Evolutionary conservation across 805 yeast genomes (phyloP).

Genomic region (Spathaspora girioi): DNA sequence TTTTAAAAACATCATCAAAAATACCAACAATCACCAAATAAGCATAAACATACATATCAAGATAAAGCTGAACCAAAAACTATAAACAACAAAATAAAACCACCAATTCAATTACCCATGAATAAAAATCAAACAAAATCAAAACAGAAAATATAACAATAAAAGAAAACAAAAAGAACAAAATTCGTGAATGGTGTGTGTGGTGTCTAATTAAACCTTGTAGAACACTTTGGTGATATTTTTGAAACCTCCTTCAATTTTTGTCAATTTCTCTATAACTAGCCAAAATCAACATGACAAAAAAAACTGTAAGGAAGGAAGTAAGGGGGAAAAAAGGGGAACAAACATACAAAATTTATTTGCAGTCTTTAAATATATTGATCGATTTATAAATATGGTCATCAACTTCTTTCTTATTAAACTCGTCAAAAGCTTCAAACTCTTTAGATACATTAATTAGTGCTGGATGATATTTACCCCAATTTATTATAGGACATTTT

Average conservation of each 20-base stretch:
- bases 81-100: not conserved
- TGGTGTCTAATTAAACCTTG: not conserved
- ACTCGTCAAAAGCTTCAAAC: conserved; percentile 7
- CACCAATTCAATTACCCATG: not conserved
- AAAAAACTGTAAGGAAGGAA: not conserved
- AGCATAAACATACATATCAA: not conserved
- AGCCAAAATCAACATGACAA: conserved; percentile 1
- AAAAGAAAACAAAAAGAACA: not conserved
- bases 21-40: not conserved
- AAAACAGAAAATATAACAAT: not conserved
- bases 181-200: not conserved
- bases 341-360: not conserved
- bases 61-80: not conserved
- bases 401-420: conserved; percentile 8
- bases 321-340: not conserved
- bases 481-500: conserved; percentile 32
- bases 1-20: not conserved
- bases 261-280: not conserved
- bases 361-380: conserved; percentile 17
- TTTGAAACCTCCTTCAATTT: not conserved
- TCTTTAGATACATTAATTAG: conserved; percentile 19
- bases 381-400: conserved; percentile 21
- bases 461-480: conserved; percentile 34
- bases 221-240: not conserved
- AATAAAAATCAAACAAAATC: not conserved